Percentiles rank a stretch among this genome's conserved stretches.
These are phyloP conservation scores for Stachybotrys echinatus DNA, from an alignment of 2,329 filamentous ascomycete species.

Conservation along the genomic window DNA sequence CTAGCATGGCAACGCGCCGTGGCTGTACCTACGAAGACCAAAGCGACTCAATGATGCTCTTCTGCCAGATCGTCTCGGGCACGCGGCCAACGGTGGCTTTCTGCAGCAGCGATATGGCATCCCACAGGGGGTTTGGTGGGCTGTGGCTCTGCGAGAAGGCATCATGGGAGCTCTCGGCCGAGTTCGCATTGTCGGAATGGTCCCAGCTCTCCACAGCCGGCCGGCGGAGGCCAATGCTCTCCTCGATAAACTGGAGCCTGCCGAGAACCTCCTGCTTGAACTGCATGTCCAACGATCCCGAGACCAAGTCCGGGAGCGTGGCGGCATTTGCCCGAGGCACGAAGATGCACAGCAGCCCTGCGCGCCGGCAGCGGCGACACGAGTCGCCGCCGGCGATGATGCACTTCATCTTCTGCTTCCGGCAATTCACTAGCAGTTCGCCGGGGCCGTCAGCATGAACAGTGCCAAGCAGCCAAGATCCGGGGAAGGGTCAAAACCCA, in stretches of 20 bases:
- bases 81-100: no score
- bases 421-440: no score
- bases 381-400: slow-evolving; percentile 25
- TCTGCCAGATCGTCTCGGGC: background rate
- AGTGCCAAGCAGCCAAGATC: no score
- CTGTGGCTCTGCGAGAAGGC: no score
- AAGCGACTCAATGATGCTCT: slow-evolving; percentile 2
- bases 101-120: no score
- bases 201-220: background rate
- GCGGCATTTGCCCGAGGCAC: slow-evolving; percentile 34
- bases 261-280: background rate
- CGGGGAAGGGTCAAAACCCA: no score
- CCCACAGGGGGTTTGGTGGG: no score
- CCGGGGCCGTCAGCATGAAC: no score
- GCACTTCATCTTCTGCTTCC: slow-evolving; percentile 36
- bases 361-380: slow-evolving; percentile 25
- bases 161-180: background rate
- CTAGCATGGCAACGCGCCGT: fast-evolving
- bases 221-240: background rate
- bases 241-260: background rate
- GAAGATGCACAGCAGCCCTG: slow-evolving; percentile 31
- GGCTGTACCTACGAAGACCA: background rate
- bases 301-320: no score
- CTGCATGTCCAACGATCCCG: slow-evolving; percentile 1
- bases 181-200: background rate